Evolutionary conservation across 2,329 filamentous ascomycete genomes (phyloP).

Genomic region (Colletotrichum sp.): DNA sequence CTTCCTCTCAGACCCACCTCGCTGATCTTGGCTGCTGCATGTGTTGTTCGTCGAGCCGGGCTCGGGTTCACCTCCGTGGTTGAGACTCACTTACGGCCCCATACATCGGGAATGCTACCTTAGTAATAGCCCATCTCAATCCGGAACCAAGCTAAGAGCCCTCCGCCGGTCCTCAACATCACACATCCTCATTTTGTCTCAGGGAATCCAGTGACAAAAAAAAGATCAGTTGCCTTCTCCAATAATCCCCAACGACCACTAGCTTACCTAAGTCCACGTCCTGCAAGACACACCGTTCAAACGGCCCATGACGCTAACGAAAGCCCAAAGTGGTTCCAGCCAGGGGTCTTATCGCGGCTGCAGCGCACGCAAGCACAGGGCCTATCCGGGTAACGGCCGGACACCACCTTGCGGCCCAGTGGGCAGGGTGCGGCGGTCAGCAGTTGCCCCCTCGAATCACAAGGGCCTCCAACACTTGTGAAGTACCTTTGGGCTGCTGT

Average conservation of each 20-base stretch:
- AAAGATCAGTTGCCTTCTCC: not conserved
- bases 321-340: not conserved
- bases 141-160: too few relatives aligned
- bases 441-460: slow-evolving; percentile 9
- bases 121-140: too few relatives aligned
- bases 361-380: not conserved
- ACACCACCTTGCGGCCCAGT: not conserved
- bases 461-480: not conserved
- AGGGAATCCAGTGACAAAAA: too few relatives aligned
- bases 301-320: not conserved
- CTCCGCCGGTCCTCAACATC: too few relatives aligned
- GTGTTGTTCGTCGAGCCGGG: not conserved
- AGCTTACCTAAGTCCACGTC: not conserved
- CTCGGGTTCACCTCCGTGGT: not conserved
- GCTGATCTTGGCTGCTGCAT: not conserved
- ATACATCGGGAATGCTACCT: not conserved
- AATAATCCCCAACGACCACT: not conserved
- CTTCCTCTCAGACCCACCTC: not conserved
- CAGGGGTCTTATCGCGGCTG: slow-evolving; percentile 2
- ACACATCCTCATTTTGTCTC: not conserved
- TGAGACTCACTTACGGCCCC: not conserved
- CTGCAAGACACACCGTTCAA: not conserved
- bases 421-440: not conserved
- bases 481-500: not conserved
- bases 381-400: not conserved